Conservation (phyloP, 345 rosid species). For the Eutrema heterophyllum region DNA sequence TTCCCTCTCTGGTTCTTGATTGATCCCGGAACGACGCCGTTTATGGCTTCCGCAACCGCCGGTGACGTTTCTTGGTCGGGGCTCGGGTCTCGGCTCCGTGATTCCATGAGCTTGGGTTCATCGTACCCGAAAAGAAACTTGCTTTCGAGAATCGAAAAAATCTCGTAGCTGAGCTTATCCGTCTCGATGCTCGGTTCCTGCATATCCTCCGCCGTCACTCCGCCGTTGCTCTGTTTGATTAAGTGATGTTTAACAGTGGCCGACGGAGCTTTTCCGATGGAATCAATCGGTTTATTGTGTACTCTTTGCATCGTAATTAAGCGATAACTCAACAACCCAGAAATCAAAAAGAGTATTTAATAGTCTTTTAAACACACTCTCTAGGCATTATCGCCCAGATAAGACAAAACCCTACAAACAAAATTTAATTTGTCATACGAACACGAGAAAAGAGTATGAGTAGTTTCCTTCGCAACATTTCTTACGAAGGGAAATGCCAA, state of each 20-base stretch:
- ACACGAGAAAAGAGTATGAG: conserved; percentile 26
- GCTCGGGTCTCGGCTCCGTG: conserved; percentile 51
- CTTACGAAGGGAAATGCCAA: background rate
- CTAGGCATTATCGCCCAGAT: conserved; percentile 32
- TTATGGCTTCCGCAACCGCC: background rate
- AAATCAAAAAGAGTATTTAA: conserved; percentile 2
- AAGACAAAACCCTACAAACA: conserved; percentile 8
- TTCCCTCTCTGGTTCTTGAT: conserved; percentile 91
- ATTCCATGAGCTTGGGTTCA: conserved; percentile 74
- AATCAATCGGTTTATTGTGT: conserved; percentile 9
- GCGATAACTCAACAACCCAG: background rate
- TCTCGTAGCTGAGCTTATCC: conserved; percentile 93
- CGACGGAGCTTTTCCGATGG: background rate
- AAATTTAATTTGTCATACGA: conserved; percentile 12
- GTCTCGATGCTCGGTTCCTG: conserved; percentile 95
- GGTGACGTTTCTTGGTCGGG: conserved; percentile 26
- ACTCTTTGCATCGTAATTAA: conserved; percentile 26
- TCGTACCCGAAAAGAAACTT: conserved; percentile 90
- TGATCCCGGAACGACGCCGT: conserved; percentile 30
- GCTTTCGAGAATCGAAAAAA: conserved; percentile 89
- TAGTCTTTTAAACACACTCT: background rate
- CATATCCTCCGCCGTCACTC: conserved; percentile 51
- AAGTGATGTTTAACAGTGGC: background rate
- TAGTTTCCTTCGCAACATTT: conserved; percentile 18
- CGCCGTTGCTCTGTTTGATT: conserved; percentile 6